phyloP scores from a whole-genome alignment of 345 rosid genomes.

The Citrus glauca region DNA sequence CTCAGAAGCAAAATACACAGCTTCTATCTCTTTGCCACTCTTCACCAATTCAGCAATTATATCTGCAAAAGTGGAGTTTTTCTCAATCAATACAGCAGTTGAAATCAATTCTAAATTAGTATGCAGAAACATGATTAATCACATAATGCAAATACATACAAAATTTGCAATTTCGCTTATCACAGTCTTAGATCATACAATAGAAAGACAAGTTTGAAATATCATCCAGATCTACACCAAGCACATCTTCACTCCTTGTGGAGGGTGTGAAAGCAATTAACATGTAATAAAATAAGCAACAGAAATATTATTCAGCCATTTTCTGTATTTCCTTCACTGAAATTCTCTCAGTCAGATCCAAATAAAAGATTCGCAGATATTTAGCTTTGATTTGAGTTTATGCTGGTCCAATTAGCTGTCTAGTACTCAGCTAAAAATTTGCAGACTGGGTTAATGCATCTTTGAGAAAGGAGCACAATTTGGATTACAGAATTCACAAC shows the following conservation, averaged over 20 bases:
- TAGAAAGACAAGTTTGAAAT: not conserved
- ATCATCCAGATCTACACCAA: not conserved
- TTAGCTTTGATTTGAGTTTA: not conserved
- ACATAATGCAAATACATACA: not conserved
- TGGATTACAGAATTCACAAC: not conserved
- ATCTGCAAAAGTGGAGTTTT: conserved; percentile 22
- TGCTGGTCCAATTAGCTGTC: not conserved
- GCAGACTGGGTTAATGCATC: not conserved
- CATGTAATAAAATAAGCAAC: not conserved
- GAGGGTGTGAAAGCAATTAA: not conserved
- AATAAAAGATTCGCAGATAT: not conserved
- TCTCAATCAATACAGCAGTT: conserved; percentile 8
- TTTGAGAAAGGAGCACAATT: not conserved
- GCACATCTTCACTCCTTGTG: not conserved
- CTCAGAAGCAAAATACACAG: conserved; percentile 53
- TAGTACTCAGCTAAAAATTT: not conserved
- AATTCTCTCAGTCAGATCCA: not conserved
- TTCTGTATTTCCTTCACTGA: not conserved
- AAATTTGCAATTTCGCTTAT: not conserved
- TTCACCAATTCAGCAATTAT: conserved; percentile 46
- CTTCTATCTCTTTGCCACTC: conserved; percentile 56
- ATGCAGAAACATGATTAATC: not conserved
- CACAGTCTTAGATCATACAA: not conserved
- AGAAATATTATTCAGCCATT: not conserved
- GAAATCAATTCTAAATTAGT: not conserved